phyloP scores from a whole-genome alignment of 1,284 basidiomycete species.

The Rhodofomes roseus region DNA sequence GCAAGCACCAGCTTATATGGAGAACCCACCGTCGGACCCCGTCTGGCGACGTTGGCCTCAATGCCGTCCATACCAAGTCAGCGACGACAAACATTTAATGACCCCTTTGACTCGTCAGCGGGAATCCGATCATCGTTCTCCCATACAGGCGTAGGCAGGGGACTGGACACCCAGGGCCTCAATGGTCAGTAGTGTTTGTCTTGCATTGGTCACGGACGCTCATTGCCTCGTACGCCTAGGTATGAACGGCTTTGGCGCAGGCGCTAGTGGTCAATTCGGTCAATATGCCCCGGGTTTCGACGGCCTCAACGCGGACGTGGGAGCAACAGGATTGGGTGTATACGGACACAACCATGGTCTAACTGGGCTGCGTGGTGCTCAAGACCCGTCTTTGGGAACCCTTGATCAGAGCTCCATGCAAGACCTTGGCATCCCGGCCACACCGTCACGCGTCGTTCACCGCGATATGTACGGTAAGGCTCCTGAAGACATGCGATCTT shows the following conservation, averaged over 20 bases:
- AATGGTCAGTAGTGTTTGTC: constrained; percentile 29
- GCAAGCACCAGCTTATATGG: constrained; percentile 36
- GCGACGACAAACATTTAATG: constrained; percentile 19
- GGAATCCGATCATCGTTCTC: constrained; percentile 9
- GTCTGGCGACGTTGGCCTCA: constrained; percentile 16
- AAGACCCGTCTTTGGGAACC: constrained; percentile 9
- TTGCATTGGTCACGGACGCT: neutral
- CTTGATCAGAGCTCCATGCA: constrained; percentile 15
- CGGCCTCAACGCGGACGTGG: neutral
- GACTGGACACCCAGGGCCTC: constrained; percentile 42
- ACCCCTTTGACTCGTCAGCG: constrained; percentile 15
- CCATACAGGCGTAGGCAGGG: constrained; percentile 27
- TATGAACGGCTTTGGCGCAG: constrained; percentile 9
- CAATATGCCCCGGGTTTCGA: neutral
- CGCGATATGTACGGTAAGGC: constrained; percentile 21
- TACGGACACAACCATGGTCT: neutral
- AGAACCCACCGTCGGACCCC: constrained; percentile 29
- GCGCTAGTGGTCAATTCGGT: neutral
- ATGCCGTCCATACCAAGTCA: constrained; percentile 13
- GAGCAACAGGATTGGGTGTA: neutral
- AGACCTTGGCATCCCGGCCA: constrained; percentile 12
- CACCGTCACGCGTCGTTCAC: constrained; percentile 18
- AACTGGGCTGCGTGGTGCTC: constrained; percentile 5
- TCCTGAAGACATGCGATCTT: constrained; percentile 6
- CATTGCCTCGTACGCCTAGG: neutral